A percentile compares a stretch with the other conserved stretches of the same genome.
These are phyloP conservation scores for Elymus sibiricus DNA, from an alignment of 176 grass and related monocot genomes.

Conservation along the genomic window DNA sequence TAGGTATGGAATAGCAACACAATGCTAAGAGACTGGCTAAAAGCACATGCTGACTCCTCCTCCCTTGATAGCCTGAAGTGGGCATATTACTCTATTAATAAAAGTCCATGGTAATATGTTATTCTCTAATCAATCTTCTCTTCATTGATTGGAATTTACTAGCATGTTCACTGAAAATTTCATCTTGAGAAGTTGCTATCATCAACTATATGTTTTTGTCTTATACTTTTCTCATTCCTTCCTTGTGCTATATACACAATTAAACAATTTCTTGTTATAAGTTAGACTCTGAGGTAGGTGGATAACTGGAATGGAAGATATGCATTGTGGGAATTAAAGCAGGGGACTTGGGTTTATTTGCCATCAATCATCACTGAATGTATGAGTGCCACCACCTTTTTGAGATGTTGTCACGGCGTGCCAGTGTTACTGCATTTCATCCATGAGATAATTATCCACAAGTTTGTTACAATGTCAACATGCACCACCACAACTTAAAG, in stretches of 20 bases:
- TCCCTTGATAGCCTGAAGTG: slow-evolving; percentile 75
- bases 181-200: background rate
- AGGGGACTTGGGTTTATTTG: background rate
- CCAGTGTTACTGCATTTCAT: background rate
- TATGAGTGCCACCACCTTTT: background rate
- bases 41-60: slow-evolving; percentile 60
- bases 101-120: slow-evolving; percentile 83
- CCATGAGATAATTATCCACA: background rate
- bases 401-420: background rate
- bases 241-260: background rate
- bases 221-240: background rate
- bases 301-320: background rate
- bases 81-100: slow-evolving; percentile 92
- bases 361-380: background rate
- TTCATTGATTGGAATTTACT: background rate
- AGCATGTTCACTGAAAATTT: background rate
- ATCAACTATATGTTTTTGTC: background rate
- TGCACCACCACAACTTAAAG: background rate
- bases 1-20: slow-evolving; percentile 83
- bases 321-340: background rate
- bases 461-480: background rate
- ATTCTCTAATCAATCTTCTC: background rate
- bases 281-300: background rate
- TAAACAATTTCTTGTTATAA: background rate
- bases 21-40: slow-evolving; percentile 75